Evolutionary conservation across 176 grass and related monocot species (phyloP), one percentile per base, ranked within the genome.

Genomic region (Otatea glauca): DNA sequence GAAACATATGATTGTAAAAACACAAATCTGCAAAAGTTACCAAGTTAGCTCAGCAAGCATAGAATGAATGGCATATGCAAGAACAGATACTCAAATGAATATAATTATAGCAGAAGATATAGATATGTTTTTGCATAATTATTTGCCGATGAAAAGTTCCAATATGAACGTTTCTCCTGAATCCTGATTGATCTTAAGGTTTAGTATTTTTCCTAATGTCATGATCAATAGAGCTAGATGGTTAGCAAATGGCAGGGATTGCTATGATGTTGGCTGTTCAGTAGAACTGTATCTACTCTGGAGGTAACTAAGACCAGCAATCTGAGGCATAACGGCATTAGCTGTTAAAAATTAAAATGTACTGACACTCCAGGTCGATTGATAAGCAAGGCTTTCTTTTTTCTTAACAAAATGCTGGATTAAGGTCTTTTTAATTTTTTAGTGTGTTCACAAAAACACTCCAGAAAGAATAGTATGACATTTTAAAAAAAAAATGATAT

Each of bases 181-280:
- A 5, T 79, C 60, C 27, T 65, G 45, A 49, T 35, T 79, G 9
- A 75, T 75, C 21, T 38, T 75, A 32, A 75, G 16, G 72, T 75
- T 55, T 75, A 75, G 25, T 50, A 9, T 75, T 75, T 75, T 75
- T 29, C 50, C 50, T 79, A 66, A 79, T 79, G 25, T 34, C 38
- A 50, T n/a, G 10, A 23, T 5, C 67, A 55, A 20, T 23, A 11
- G 20, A 34, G 18, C 2, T 45, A 78, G 59, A 65, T 65, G 77
- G 10, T 32, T 79, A 79, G 61, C 42, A 65, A 79, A 50, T 74
- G 72, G 44, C 5, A 67, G 17, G 20, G 45, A 32, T 66, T 51
- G 49, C 17, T 51, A 51, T 23, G 27, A 32, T 65, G 61, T 51
- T 38, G 62, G 34, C 18, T 79, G 49, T 79, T 51, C 61, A 51